Base-by-base conservation (phyloP, 23 red algal genomes). In the Cyanidiococcus yangmingshanensis region DNA sequence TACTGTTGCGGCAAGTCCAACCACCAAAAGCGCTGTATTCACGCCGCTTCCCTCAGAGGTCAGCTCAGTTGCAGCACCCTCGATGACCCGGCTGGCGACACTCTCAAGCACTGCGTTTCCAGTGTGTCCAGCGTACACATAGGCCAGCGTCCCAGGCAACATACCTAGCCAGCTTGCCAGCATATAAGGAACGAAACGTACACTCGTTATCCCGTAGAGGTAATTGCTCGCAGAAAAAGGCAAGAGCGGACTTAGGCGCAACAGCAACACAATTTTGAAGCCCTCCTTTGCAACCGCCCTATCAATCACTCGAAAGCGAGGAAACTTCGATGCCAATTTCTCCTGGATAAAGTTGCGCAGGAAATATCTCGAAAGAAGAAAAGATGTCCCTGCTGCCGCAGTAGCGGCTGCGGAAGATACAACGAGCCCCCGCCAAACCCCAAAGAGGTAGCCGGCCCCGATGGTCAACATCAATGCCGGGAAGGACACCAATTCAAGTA, bases 151-250 rank as follows among this genome's bases (percentile, higher is more conserved):
- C n/a, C 93, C 93, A 3, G 93, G 93, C 38, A 97, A 45, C 93
- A 97, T 97, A 37, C 93, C 93, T 45, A 89, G 25, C 93, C 88
- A 91, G 27, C 75, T 82, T 21, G 68, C 93, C n/a, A 91, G 12
- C 18, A 86, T 58, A 75, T 91, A 97, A 0, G 84, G 76, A 21
- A 36, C 1, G 35, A 97, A 81, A 21, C 82, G 41, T 0, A 97
- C 85, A 0, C 83, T 88, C 1, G 93, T 97, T 21, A 97, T 68
- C n/a, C 93, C 93, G 68, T 97, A 97, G 27, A 97, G 83, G 50
- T 97, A 97, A 41, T 97, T 97, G 59, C 80, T 86, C 31, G 90
- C 76, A 0, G 87, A 74, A 78, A 97, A 97, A 0, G 93, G 93
- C 0, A 97, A 63, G 12, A 97, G 79, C 31, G 93, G 93, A 25